A percentile compares a stretch with the other conserved stretches of the same genome.
phyloP scores from a whole-genome alignment of 2,329 filamentous ascomycete species.

The Daldinia sp. region DNA sequence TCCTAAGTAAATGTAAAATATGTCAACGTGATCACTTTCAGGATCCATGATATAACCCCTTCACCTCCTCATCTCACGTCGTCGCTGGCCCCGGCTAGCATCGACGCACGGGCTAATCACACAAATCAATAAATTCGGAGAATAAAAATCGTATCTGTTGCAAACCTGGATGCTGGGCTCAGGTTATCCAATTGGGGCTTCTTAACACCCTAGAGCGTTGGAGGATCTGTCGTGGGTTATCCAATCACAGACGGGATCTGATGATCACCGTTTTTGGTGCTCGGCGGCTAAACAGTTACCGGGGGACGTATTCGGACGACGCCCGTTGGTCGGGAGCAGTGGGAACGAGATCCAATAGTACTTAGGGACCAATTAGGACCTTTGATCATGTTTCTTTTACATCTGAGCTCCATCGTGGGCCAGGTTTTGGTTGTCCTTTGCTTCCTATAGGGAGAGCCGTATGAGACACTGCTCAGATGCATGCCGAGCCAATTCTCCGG shows the following conservation, averaged over 20 bases:
- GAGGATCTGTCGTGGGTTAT: neutral
- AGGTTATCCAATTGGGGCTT: constrained; percentile 9
- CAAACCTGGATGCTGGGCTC: constrained; percentile 22
- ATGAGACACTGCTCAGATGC: neutral
- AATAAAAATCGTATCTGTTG: constrained; percentile 21
- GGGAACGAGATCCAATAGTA: constrained; percentile 19
- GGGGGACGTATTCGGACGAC: neutral
- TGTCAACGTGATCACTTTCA: constrained; percentile 22
- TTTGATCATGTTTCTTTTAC: neutral
- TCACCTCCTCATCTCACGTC: constrained; percentile 12
- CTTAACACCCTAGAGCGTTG: neutral
- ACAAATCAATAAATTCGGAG: constrained; percentile 18
- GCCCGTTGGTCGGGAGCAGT: constrained; percentile 20
- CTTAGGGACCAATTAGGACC: constrained; percentile 8
- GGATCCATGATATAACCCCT: constrained; percentile 4
- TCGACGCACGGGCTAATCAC: constrained; percentile 25
- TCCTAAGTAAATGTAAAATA: neutral
- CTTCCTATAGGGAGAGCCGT: neutral
- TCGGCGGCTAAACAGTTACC: constrained; percentile 22
- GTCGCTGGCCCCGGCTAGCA: neutral
- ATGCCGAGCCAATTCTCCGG: constrained; percentile 16
- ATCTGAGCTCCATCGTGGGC: constrained; percentile 3
- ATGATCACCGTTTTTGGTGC: constrained; percentile 8
- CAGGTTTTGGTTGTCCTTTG: constrained; percentile 4
- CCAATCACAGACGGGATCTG: constrained; percentile 15